phyloP scores from a whole-genome alignment of 352 stramenopile species.

The Pythium guiyangense region DNA sequence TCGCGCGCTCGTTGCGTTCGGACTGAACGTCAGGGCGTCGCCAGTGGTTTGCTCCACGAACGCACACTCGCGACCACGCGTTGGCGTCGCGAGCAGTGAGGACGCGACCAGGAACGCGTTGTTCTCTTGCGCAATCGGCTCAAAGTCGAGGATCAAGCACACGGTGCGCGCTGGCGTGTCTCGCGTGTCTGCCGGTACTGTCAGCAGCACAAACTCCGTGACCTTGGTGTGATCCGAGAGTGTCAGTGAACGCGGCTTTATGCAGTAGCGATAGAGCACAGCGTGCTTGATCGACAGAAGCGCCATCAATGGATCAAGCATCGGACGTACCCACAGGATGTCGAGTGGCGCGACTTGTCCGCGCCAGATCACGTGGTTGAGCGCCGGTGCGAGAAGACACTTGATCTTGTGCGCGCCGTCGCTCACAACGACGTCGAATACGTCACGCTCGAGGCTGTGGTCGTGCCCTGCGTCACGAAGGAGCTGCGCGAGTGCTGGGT shows the following conservation, averaged over 20 bases:
- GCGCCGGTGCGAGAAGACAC: constrained; percentile 29
- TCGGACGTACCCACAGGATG: constrained; percentile 26
- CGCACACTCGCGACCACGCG: background rate
- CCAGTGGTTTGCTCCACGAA: background rate
- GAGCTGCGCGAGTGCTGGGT: constrained; percentile 33
- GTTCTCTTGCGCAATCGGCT: background rate
- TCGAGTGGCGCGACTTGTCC: constrained; percentile 21
- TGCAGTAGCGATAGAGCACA: background rate
- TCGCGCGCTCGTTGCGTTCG: constrained; percentile 16
- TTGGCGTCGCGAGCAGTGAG: background rate
- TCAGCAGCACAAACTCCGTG: constrained; percentile 5
- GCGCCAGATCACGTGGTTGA: constrained; percentile 40
- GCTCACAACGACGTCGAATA: constrained; percentile 64
- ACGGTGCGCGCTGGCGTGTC: constrained; percentile 4
- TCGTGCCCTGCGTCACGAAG: constrained; percentile 17
- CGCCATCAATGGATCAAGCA: background rate
- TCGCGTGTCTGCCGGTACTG: background rate
- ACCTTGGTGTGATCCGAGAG: background rate
- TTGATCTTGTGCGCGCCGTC: constrained; percentile 44
- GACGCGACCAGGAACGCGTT: constrained; percentile 3
- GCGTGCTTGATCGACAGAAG: background rate
- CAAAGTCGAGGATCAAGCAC: constrained; percentile 19
- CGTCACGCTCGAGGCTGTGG: constrained; percentile 18
- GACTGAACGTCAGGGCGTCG: constrained; percentile 34
- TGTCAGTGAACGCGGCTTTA: too few relatives aligned